phyloP scores from a whole-genome alignment of 441 rosid species.

The Mallotus repandus region DNA sequence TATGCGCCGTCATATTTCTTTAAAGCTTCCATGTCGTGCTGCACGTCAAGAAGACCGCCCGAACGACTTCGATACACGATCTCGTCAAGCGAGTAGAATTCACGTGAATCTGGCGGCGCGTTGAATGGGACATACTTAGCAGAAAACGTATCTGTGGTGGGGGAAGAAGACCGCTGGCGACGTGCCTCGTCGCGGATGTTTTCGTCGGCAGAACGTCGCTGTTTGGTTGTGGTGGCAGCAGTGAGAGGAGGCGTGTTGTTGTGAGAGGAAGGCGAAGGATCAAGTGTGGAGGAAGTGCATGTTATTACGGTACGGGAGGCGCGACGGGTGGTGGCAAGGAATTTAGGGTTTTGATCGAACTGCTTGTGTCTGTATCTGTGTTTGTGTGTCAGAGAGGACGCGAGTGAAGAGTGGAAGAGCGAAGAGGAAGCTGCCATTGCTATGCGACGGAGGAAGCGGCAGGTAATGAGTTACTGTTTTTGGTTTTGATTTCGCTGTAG shows the following conservation, averaged over 20 bases:
- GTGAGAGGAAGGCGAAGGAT: conserved; percentile 23
- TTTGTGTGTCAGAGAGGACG: conserved; percentile 21
- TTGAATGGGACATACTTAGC: conserved; percentile 67
- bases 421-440: conserved; percentile 35
- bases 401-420: conserved; percentile 35
- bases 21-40: conserved; percentile 54
- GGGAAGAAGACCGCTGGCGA: conserved; percentile 27
- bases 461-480: background rate
- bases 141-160: conserved; percentile 28
- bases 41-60: conserved; percentile 54
- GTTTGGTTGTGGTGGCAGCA: conserved; percentile 8
- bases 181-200: conserved; percentile 63
- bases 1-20: conserved; percentile 45
- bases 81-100: conserved; percentile 62
- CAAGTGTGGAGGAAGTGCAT: conserved; percentile 38
- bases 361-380: conserved; percentile 23
- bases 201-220: conserved; percentile 26
- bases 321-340: conserved; percentile 10
- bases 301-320: conserved; percentile 28
- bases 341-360: conserved; percentile 25
- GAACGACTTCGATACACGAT: conserved; percentile 54
- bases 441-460: conserved; percentile 8
- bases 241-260: conserved; percentile 21
- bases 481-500: background rate
- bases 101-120: conserved; percentile 31